Evolutionary conservation across 2,329 filamentous ascomycete genomes (phyloP), one percentile per base, ranked within the genome.

Genomic region (Fusarium nanum): DNA sequence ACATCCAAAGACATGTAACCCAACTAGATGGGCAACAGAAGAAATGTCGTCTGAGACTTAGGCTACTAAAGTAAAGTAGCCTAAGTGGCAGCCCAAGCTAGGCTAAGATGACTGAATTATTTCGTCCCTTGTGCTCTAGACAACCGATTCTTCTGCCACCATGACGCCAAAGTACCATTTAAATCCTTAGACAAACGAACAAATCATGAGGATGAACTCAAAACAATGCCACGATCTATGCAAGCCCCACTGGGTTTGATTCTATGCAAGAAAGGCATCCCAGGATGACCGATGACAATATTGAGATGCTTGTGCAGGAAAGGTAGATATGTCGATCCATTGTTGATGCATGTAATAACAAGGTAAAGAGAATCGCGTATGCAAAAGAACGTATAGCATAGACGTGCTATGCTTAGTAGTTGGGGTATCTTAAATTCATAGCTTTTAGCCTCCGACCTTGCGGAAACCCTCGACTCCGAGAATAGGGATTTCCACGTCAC

Each of bases 401-500:
- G n/a, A 50, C 41, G 20, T 42, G 42, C 23, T 34, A 41, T 61
- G 41, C 37, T 57, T 49, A 25, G 20, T 46, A 49, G 34, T 25
- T 41, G 52, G 27, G 49, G 55, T 61, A 53, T 55, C 22, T 44
- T 25, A 28, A 23, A 28, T 66, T 59, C 28, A 47, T 46, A 34
- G 53, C 40, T 41, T 42, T 59, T 78, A 81, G 23, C 73, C 77
- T 45, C 74, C 76, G 23, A 75, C 67, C 63, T 78, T 81, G 56
- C 82, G 80, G 66, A 83, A 82, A 14, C 81, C 81, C 56, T 84
- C 82, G 3, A 83, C 78, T 16, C 77, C 77, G 5, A 84, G 78
- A 20, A 78, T 73, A 3, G 81, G 83, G 5, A 84, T 81, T 78
- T 95, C 92, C 44, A 95, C 89, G 45, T 90, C 88, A 70, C 82